Percentiles rank a stretch among this genome's conserved stretches.
Evolutionary conservation across 23 red algal species (phyloP).

Genomic region (Gracilaria gracilis): DNA sequence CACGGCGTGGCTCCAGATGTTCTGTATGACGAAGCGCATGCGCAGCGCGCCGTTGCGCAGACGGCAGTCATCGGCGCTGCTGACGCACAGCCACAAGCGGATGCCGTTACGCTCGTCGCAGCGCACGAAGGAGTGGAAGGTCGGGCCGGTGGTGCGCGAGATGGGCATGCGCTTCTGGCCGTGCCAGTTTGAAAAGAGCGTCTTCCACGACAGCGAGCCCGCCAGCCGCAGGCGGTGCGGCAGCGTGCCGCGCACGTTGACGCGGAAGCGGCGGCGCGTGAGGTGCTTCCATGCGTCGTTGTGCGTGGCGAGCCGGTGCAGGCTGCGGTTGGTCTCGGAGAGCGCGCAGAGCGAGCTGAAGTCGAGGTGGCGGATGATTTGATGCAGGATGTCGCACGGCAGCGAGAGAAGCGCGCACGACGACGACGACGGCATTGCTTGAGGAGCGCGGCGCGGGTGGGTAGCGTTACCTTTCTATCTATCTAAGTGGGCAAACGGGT

Average conservation of each 20-base stretch:
- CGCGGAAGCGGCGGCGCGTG: constrained; percentile 31
- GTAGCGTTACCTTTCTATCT: no score
- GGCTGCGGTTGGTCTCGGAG: background rate
- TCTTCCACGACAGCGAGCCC: constrained; percentile 2
- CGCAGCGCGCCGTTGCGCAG: constrained; percentile 18
- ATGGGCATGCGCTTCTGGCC: constrained; percentile 34
- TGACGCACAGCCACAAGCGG: constrained; percentile 37
- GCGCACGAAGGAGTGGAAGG: constrained; percentile 13
- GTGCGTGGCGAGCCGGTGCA: background rate
- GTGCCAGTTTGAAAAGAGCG: constrained; percentile 34
- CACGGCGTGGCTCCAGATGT: background rate
- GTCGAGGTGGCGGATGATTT: background rate
- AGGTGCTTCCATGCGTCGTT: background rate
- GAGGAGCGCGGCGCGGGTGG: no score
- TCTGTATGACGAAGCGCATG: constrained; percentile 44
- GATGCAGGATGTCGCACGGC: background rate
- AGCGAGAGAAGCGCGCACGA: background rate
- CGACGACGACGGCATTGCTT: no score
- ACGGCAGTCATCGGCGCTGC: constrained; percentile 35
- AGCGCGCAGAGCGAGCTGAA: constrained; percentile 3
- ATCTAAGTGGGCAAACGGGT: no score
- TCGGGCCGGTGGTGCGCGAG: constrained; percentile 13
- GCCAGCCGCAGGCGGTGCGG: background rate
- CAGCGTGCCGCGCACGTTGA: background rate
- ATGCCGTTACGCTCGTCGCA: background rate